Evolutionary conservation across 805 yeast species (phyloP), one percentile per base, ranked within the genome.

Genomic region (Ogataea kodamae): DNA sequence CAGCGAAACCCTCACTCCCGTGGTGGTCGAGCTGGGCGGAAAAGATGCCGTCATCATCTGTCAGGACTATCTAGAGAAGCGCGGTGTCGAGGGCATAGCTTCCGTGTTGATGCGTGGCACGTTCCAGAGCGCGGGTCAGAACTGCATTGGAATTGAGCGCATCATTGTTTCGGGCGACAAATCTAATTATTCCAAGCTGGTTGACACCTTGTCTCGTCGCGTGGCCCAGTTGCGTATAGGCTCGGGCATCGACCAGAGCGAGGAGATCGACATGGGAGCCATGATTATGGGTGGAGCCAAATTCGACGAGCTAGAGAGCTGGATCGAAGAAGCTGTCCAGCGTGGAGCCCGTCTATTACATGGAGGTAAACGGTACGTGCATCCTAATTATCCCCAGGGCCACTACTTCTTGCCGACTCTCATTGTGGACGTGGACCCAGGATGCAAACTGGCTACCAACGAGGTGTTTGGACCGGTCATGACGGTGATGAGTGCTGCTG

Each of bases 121-220:
- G 1, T 92, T 90, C 66, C 99, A 92, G 63, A 83, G 95, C 34
- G 84, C 96, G 0, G 99, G 99, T 9, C 99, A 92, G 62, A 92
- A 92, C 57, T 92, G 99, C 64, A 92, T 92, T 52, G 97, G 99
- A 22, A 84, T 92, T 35, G 99, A 92, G 63, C 72, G 98, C 38
- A 94, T 92, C 5, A 81, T 92, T 43, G 87, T 89, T 22, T 69
- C 86, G 27, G 83, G 82, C 5, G 55, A 50, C 22, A 37, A 35
- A n/a, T 65, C 66, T 25, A 74, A 77, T 17, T 89, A 92, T 60
- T 80, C 76, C 14, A 50, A 61, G 25, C 61, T 92, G 25, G 79
- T 81, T 2, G 61, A 63, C 0, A 72, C 76, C 7, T 64, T 92
- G 25, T 46, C 70, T 2, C 59, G 67, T 19, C 70, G 92, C 37